Conservation (phyloP, 2,329 filamentous ascomycete genomes). For the Cladosporium sp. region DNA sequence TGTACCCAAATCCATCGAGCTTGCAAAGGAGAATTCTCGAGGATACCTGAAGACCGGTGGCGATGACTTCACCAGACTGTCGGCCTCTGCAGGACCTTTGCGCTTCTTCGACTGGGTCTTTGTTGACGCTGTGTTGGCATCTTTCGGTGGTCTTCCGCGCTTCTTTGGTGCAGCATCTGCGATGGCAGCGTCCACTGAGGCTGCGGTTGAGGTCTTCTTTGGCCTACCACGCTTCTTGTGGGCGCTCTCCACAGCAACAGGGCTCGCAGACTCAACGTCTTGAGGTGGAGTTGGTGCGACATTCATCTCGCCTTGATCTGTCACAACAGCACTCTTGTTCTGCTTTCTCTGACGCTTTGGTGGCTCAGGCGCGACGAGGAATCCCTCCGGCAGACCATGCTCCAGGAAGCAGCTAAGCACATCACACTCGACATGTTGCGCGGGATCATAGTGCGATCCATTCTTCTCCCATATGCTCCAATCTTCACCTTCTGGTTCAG, state of each 20-base stretch:
- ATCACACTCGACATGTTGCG: slow-evolving; percentile 38
- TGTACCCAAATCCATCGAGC: not conserved
- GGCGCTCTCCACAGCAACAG: not conserved
- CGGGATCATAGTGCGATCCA: slow-evolving; percentile 37
- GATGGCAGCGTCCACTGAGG: not conserved
- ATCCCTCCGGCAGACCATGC: slow-evolving; percentile 30
- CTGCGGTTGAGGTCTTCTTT: not conserved
- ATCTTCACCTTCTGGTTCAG: slow-evolving; percentile 27
- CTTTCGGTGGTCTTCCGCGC: slow-evolving; percentile 8
- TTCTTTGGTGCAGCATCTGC: not conserved
- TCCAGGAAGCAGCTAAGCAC: slow-evolving; percentile 38
- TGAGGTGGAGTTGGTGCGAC: not conserved
- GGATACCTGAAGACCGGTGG: not conserved
- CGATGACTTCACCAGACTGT: not conserved
- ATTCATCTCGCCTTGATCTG: not conserved
- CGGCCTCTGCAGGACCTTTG: not conserved
- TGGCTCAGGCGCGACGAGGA: slow-evolving; percentile 1
- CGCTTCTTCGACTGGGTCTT: not conserved
- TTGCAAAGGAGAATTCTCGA: not conserved
- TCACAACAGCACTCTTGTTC: not conserved
- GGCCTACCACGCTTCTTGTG: slow-evolving; percentile 7
- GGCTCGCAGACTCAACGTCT: not conserved
- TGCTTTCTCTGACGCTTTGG: slow-evolving; percentile 11
- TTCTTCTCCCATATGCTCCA: slow-evolving; percentile 35
- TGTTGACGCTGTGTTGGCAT: not conserved